phyloP scores from a whole-genome alignment of 768 basidiomycete genomes.

The Sarcodon sp. region DNA sequence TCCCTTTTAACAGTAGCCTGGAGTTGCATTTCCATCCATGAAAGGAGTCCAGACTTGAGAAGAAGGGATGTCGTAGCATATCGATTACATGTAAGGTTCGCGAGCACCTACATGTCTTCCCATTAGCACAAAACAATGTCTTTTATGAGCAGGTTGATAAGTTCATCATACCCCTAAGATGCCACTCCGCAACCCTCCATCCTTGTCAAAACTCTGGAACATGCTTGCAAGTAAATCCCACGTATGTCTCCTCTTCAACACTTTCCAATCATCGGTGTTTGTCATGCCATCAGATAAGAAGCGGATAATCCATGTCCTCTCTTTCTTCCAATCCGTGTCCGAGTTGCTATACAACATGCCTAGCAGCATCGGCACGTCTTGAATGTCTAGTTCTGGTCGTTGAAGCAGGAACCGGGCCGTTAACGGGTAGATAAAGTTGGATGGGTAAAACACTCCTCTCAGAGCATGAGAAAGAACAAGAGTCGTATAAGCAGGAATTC shows the following conservation, averaged over 20 bases:
- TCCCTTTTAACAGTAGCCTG: constrained; percentile 12
- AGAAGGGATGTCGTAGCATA: constrained; percentile 63
- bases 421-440: constrained; percentile 78
- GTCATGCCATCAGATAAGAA: constrained; percentile 76
- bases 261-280: constrained; percentile 66
- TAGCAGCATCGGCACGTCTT: constrained; percentile 87
- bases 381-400: constrained; percentile 65
- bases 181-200: constrained; percentile 35
- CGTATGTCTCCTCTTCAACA: constrained; percentile 70
- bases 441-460: constrained; percentile 74
- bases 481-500: constrained; percentile 68
- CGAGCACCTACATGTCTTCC: constrained; percentile 43
- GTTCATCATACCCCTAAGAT: constrained; percentile 50
- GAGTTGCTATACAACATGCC: constrained; percentile 70
- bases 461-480: constrained; percentile 78
- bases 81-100: constrained; percentile 56
- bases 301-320: constrained; percentile 79
- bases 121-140: background rate
- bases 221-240: constrained; percentile 82
- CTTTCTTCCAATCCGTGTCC: constrained; percentile 69
- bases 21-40: constrained; percentile 78
- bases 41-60: constrained; percentile 55
- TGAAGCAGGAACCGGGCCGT: constrained; percentile 85
- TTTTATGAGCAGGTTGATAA: background rate
- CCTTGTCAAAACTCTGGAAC: constrained; percentile 53